These are phyloP conservation scores for Aspergillus amoenus DNA, from an alignment of 2,329 filamentous ascomycete species.

Conservation along the genomic window DNA sequence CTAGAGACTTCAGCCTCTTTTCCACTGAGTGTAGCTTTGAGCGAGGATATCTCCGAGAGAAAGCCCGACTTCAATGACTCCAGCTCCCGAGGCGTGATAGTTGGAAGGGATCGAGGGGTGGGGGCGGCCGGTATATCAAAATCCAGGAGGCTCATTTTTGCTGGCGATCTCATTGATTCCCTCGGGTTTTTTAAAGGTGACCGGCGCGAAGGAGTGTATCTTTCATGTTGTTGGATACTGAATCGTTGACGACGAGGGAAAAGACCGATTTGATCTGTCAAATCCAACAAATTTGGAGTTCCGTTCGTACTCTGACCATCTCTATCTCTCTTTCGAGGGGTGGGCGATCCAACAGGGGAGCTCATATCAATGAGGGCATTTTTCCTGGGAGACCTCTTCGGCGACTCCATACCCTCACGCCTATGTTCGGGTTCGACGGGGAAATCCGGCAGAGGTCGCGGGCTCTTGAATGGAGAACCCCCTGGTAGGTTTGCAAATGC, in stretches of 20 bases:
- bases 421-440: conserved; percentile 26
- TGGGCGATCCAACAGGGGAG: conserved; percentile 38
- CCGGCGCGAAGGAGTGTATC: conserved; percentile 40
- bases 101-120: conserved; percentile 86
- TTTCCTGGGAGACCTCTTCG: conserved; percentile 34
- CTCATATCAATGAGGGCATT: conserved; percentile 33
- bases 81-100: conserved; percentile 85
- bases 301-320: conserved; percentile 49
- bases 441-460: conserved; percentile 41
- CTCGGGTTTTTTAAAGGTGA: conserved; percentile 46
- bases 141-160: conserved; percentile 72
- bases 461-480: conserved; percentile 59
- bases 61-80: conserved; percentile 90
- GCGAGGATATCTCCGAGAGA: conserved; percentile 88
- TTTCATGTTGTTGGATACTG: conserved; percentile 31
- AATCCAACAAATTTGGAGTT: conserved; percentile 81
- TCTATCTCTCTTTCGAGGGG: conserved; percentile 52
- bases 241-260: conserved; percentile 53
- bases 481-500: conserved; percentile 70
- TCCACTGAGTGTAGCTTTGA: conserved; percentile 86
- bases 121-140: conserved; percentile 93
- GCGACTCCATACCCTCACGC: conserved; percentile 15
- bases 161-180: conserved; percentile 37
- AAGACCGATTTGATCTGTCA: conserved; percentile 73
- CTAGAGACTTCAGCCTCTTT: conserved; percentile 90